Conservation (phyloP, 2,329 filamentous ascomycete species). For the Beauveria varroae region DNA sequence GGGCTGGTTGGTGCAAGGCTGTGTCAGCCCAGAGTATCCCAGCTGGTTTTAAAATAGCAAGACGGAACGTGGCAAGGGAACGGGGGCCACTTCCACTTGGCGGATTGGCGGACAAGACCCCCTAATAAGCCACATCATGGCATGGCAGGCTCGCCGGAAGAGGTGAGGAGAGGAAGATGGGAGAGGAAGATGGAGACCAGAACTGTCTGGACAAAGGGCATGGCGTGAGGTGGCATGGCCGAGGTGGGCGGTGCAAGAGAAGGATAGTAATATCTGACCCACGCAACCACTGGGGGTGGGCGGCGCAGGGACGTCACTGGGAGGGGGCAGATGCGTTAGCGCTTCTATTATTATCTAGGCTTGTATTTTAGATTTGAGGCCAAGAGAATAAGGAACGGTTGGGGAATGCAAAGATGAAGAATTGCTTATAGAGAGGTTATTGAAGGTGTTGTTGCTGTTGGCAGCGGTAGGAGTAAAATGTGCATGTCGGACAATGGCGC, state of each 20-base stretch:
- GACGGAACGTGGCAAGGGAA: neutral
- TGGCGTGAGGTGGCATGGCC: neutral
- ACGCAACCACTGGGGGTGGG: neutral
- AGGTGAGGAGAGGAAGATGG: too few species aligned
- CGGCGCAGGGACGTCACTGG: neutral
- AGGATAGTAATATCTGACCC: constrained; percentile 7
- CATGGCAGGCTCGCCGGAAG: neutral
- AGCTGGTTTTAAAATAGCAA: neutral
- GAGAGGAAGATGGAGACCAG: neutral
- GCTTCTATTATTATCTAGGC: constrained; percentile 5
- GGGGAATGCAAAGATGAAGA: neutral
- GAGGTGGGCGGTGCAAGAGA: neutral
- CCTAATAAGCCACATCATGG: neutral
- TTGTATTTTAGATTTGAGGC: neutral
- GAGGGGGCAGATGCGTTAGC: neutral
- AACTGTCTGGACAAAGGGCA: neutral
- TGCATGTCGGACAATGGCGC: too few species aligned
- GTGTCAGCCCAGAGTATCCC: neutral
- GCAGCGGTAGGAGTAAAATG: too few species aligned
- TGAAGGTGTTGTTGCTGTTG: neutral
- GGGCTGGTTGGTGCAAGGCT: neutral
- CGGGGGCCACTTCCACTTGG: too few species aligned
- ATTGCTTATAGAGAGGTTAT: neutral
- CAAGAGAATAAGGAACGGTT: too few species aligned
- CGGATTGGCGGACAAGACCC: too few species aligned